A percentile compares a stretch with the other conserved stretches of the same genome.
Conservation (phyloP, 441 rosid species). For the Codiaeum variegatum region DNA sequence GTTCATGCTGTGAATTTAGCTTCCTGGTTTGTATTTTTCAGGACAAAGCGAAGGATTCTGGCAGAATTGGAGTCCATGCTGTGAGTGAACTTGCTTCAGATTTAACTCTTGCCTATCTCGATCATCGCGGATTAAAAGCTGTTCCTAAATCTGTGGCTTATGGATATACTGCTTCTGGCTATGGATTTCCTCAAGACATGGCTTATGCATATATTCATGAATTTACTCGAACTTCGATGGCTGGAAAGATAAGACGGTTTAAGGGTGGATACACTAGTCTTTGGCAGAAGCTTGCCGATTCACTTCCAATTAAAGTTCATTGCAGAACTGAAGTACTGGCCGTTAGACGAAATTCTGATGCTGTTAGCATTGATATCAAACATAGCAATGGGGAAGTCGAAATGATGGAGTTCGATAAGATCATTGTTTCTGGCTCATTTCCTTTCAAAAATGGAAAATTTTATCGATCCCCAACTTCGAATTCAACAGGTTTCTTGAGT, state of each 20-base stretch:
- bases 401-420: slow-evolving; percentile 52
- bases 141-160: slow-evolving; percentile 62
- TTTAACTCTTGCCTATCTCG: slow-evolving; percentile 44
- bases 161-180: slow-evolving; percentile 78
- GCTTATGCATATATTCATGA: slow-evolving; percentile 71
- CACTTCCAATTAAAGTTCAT: slow-evolving; percentile 41
- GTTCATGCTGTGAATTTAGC: background rate
- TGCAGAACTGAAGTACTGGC: slow-evolving; percentile 45
- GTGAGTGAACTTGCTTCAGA: slow-evolving; percentile 65
- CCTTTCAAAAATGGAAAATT: slow-evolving; percentile 47
- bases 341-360: slow-evolving; percentile 32
- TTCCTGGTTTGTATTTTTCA: slow-evolving; percentile 20
- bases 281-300: slow-evolving; percentile 49
- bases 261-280: slow-evolving; percentile 58
- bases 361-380: slow-evolving; percentile 37
- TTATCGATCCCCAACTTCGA: slow-evolving; percentile 42
- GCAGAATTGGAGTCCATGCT: slow-evolving; percentile 55
- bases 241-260: slow-evolving; percentile 63
- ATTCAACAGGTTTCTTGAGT: slow-evolving; percentile 37
- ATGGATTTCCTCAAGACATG: slow-evolving; percentile 72
- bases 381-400: slow-evolving; percentile 34
- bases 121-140: slow-evolving; percentile 41
- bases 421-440: slow-evolving; percentile 57
- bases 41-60: slow-evolving; percentile 56
- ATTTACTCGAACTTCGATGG: slow-evolving; percentile 73